Evolutionary conservation across 2,329 filamentous ascomycete genomes (phyloP).

Genomic region (Rhexocercosporidium sp.): DNA sequence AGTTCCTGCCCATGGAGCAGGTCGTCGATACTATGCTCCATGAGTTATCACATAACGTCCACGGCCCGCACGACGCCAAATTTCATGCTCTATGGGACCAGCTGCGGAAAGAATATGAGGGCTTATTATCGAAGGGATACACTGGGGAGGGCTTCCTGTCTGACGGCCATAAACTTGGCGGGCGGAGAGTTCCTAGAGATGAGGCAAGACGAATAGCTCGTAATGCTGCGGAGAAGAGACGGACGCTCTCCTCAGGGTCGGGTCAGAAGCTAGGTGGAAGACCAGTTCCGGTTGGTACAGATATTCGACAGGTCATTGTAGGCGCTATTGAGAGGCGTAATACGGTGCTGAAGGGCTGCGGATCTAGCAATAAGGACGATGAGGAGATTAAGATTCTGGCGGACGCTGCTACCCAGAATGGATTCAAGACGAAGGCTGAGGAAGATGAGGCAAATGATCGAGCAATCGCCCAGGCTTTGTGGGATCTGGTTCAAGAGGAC

Average conservation of each 20-base stretch:
- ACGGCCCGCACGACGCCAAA: constrained; percentile 79
- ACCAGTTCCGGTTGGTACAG: constrained; percentile 59
- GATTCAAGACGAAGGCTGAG: constrained; percentile 83
- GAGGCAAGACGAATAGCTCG: constrained; percentile 79
- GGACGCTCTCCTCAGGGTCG: constrained; percentile 60
- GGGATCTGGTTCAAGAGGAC: constrained; percentile 86
- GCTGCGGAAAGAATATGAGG: constrained; percentile 82
- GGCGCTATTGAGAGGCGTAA: constrained; percentile 73
- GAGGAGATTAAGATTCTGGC: constrained; percentile 68
- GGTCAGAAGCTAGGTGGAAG: constrained; percentile 76
- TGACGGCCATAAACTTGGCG: constrained; percentile 75
- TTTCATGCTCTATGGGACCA: constrained; percentile 92
- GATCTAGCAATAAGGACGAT: constrained; percentile 64
- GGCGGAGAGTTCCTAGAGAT: constrained; percentile 64
- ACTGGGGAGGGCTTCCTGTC: constrained; percentile 89
- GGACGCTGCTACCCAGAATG: constrained; percentile 68
- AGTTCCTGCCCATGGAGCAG: constrained; percentile 81
- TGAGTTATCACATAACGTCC: constrained; percentile 87
- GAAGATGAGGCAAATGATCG: constrained; percentile 88
- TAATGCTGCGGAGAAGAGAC: constrained; percentile 74
- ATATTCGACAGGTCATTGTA: constrained; percentile 75
- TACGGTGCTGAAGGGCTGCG: constrained; percentile 74
- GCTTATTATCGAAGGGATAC: constrained; percentile 79
- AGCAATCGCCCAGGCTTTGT: constrained; percentile 84
- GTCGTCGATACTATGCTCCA: constrained; percentile 92